A percentile compares a stretch with the other conserved stretches of the same genome.
phyloP scores from a whole-genome alignment of 2,329 filamentous ascomycete species.

The Calonectria henricotiae region DNA sequence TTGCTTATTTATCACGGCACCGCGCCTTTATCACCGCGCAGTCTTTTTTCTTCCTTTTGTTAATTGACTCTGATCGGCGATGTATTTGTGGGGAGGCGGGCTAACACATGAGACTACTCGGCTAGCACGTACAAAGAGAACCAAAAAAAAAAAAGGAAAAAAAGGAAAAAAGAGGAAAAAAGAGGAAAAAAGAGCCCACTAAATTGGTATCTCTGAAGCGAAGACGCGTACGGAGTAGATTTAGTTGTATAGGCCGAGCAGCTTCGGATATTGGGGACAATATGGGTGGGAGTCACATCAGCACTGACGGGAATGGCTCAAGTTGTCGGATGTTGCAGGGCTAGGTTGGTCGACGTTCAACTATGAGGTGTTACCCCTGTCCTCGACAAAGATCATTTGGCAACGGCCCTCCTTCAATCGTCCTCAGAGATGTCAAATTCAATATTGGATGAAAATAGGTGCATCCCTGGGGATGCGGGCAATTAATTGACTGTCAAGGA shows the following conservation, averaged over 20 bases:
- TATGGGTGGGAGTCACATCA: constrained; percentile 19
- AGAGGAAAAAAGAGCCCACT: background rate
- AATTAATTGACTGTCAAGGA: constrained; percentile 32
- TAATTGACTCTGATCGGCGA: constrained; percentile 6
- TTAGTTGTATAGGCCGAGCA: background rate
- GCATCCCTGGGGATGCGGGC: constrained; percentile 9
- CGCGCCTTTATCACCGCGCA: constrained; percentile 27
- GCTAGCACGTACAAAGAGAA: background rate
- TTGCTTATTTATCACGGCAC: constrained; percentile 23
- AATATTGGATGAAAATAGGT: constrained; percentile 33
- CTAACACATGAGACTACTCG: background rate
- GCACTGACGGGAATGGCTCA: background rate
- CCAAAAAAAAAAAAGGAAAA: background rate
- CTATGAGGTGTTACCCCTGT: background rate
- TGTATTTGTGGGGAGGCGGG: constrained; percentile 20
- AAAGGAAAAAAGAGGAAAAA: too few species aligned
- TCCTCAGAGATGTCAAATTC: constrained; percentile 37
- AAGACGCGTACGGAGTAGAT: background rate
- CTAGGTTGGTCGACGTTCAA: constrained; percentile 5
- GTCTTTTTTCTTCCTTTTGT: background rate
- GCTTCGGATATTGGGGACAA: background rate
- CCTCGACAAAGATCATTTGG: background rate
- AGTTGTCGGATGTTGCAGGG: constrained; percentile 20
- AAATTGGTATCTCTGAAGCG: background rate
- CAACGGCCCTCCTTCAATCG: background rate